phyloP scores from a whole-genome alignment of 2,329 filamentous ascomycete species.

The Colletotrichum sp. region DNA sequence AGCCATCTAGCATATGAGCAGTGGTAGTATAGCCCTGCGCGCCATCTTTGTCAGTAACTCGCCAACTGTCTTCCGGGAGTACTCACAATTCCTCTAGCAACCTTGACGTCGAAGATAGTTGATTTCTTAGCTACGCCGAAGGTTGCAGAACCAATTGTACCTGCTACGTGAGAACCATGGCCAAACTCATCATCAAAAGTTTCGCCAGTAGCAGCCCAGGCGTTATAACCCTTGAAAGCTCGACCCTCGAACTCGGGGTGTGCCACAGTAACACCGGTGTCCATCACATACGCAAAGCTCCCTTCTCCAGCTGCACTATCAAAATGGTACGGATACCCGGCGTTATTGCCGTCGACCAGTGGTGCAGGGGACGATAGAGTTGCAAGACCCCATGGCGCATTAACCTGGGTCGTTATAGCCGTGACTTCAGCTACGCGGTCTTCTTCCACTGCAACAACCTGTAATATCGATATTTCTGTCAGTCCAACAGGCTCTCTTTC shows the following conservation, averaged over 20 bases:
- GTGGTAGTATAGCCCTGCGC: neutral
- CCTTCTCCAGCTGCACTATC: constrained; percentile 24
- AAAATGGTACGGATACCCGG: constrained; percentile 22
- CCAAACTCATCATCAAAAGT: constrained; percentile 1
- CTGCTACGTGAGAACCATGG: neutral
- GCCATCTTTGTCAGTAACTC: neutral
- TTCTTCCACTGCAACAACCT: neutral
- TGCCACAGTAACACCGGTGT: constrained; percentile 27
- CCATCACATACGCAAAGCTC: constrained; percentile 30
- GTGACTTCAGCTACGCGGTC: neutral
- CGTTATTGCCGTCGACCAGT: constrained; percentile 27
- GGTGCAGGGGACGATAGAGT: constrained; percentile 45
- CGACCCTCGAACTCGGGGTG: constrained; percentile 46
- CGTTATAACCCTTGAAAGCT: constrained; percentile 41
- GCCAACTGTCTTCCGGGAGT: neutral
- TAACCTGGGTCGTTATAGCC: neutral
- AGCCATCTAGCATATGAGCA: neutral
- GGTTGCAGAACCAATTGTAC: neutral
- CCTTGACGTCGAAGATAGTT: neutral
- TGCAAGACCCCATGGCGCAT: neutral
- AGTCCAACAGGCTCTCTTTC: neutral
- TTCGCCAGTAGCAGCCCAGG: neutral
- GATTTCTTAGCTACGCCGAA: neutral
- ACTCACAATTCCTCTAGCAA: neutral
- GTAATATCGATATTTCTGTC: neutral